Evolutionary conservation across 331 rosid genomes (phyloP).

Genomic region (Telfairia occidentalis): DNA sequence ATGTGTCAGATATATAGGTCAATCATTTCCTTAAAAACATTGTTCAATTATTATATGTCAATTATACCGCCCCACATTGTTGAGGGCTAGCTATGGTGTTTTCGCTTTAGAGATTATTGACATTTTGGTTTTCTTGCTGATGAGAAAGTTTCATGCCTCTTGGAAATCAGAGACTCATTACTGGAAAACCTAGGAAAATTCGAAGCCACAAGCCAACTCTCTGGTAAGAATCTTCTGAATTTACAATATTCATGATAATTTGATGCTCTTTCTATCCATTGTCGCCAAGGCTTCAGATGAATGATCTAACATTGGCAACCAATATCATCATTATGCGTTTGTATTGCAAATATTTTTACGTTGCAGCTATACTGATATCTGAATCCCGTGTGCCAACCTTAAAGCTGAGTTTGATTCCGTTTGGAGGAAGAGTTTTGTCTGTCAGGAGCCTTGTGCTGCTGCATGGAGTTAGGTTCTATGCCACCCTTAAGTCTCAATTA

Average conservation of each 20-base stretch:
- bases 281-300: not conserved
- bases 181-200: not conserved
- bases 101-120: not conserved
- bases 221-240: conserved; percentile 2
- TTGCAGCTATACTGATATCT: not conserved
- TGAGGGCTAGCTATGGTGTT: not conserved
- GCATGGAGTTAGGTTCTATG: not conserved
- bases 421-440: not conserved
- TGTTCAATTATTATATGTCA: not conserved
- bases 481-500: not conserved
- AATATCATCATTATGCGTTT: not conserved
- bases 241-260: not conserved
- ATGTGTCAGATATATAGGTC: not conserved
- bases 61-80: not conserved
- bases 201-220: not conserved
- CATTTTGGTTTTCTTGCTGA: not conserved
- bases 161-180: not conserved
- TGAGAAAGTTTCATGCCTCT: not conserved
- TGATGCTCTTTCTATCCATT: not conserved
- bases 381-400: not conserved
- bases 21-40: not conserved
- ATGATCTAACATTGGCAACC: not conserved
- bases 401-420: conserved; percentile 4
- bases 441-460: not conserved
- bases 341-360: not conserved